Percentiles rank a stretch among this genome's conserved stretches.
phyloP scores from a whole-genome alignment of 2,329 filamentous ascomycete species.

The Exophiala alcalophila region DNA sequence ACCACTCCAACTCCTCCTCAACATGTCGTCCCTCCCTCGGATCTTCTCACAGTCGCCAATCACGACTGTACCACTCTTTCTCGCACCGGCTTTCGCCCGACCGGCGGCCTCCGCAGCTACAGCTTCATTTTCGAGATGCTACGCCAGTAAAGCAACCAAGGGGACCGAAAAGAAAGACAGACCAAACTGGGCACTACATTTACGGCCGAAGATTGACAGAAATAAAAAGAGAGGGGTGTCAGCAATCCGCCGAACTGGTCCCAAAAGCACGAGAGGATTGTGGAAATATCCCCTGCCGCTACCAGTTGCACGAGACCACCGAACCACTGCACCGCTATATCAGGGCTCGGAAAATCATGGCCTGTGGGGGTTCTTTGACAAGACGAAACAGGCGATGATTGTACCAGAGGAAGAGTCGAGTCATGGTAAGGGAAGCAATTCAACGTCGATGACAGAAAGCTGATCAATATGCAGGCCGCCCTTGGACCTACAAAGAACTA shows the following conservation, averaged over 20 bases:
- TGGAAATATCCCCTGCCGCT: constrained; percentile 68
- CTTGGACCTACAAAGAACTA: constrained; percentile 83
- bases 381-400: constrained; percentile 63
- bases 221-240: constrained; percentile 81
- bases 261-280: constrained; percentile 70
- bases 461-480: constrained; percentile 54
- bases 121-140: constrained; percentile 22
- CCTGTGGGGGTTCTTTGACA: constrained; percentile 87
- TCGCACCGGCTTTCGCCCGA: constrained; percentile 38
- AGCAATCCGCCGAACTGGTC: constrained; percentile 72
- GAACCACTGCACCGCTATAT: constrained; percentile 51
- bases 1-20: too few species aligned
- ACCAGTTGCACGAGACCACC: constrained; percentile 54
- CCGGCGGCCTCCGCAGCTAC: constrained; percentile 12
- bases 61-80: constrained; percentile 38
- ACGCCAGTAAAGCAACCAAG: constrained; percentile 25
- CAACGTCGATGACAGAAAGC: neutral
- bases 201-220: constrained; percentile 57
- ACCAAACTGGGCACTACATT: constrained; percentile 28
- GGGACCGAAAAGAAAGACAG: neutral
- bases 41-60: constrained; percentile 1
- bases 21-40: constrained; percentile 18
- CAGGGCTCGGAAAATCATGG: constrained; percentile 71
- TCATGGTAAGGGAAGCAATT: constrained; percentile 65
- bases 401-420: constrained; percentile 67